Evolutionary conservation across 257 asterid species (phyloP).

Genomic region (Striga asiatica): DNA sequence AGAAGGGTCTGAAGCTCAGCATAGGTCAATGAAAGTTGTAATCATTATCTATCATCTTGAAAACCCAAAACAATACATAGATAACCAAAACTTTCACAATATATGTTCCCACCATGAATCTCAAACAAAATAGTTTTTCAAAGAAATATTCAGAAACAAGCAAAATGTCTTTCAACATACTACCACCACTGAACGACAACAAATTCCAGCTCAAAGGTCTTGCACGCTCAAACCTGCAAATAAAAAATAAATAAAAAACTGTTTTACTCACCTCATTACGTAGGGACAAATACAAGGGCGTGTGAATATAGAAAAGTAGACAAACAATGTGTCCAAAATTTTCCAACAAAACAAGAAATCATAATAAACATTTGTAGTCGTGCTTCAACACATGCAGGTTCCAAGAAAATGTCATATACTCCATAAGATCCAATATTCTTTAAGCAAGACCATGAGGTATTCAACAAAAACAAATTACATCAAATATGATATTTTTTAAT

Average conservation of each 20-base stretch:
- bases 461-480: neutral
- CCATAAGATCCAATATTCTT: neutral
- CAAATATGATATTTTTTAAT: no score
- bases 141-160: constrained; percentile 2
- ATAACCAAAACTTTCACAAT: no score
- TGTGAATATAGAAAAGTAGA: neutral
- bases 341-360: no score
- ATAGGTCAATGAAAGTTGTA: no score
- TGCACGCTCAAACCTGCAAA: constrained; percentile 31
- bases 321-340: neutral
- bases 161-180: neutral
- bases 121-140: neutral
- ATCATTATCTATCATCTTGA: no score
- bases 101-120: no score
- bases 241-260: neutral
- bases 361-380: no score
- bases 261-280: neutral
- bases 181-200: neutral
- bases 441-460: neutral
- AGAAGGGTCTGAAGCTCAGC: no score
- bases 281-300: neutral
- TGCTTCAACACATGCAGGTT: no score
- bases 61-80: no score
- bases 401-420: no score
- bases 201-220: constrained; percentile 20